Percentiles rank a stretch among this genome's conserved stretches.
Evolutionary conservation across 345 rosid species (phyloP).

Genomic region (Clausena lansium): DNA sequence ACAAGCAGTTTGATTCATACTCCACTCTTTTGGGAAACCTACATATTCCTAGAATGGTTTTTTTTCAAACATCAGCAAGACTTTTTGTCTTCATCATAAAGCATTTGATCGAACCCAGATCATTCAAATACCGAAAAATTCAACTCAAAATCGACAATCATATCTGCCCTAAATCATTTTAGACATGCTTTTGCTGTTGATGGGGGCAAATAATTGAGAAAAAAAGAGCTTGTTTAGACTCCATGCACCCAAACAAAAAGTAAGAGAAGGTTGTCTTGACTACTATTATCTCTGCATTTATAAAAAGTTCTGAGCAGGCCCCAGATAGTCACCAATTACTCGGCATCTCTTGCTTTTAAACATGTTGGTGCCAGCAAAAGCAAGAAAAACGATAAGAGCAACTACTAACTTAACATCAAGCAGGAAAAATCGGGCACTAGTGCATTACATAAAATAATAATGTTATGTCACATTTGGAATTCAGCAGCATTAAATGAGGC

Average conservation of each 20-base stretch:
- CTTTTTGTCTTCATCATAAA: neutral
- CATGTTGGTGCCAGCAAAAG: neutral
- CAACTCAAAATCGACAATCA: constrained; percentile 9
- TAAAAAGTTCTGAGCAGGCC: constrained; percentile 1
- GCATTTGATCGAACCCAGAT: neutral
- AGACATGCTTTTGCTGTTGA: neutral
- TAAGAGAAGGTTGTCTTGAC: neutral
- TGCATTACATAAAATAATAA: neutral
- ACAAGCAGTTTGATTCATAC: neutral
- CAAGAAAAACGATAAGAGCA: neutral
- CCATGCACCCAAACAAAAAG: neutral
- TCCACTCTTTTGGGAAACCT: neutral
- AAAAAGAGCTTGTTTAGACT: constrained; percentile 5
- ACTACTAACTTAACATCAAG: neutral
- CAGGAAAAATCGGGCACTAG: neutral
- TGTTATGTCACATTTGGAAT: neutral
- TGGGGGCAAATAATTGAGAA: constrained; percentile 19
- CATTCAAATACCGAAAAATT: constrained; percentile 3
- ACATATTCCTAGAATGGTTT: neutral
- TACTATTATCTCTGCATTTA: neutral
- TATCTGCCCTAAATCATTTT: constrained; percentile 10
- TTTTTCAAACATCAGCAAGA: neutral
- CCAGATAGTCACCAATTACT: neutral
- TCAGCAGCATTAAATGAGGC: neutral
- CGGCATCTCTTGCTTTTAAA: neutral